Percentiles rank a stretch among this genome's conserved stretches.
phyloP scores from a whole-genome alignment of 495 filamentous ascomycete species.

The Talaromyces trachyspermus region DNA sequence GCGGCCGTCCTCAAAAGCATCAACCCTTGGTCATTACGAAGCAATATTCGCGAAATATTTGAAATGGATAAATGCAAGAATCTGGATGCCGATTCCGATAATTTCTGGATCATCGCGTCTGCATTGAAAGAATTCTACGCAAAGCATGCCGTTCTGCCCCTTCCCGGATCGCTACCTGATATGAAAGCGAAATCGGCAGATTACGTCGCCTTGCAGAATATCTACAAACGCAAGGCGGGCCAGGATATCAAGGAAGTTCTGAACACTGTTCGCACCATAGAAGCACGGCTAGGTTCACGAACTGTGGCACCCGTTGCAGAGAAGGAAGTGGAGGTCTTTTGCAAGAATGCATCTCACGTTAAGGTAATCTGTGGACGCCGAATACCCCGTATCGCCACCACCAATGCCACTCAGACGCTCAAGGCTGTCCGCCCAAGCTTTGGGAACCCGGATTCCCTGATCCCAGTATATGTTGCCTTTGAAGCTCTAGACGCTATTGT shows the following conservation, averaged over 20 bases:
- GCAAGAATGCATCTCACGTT: slow-evolving; percentile 91
- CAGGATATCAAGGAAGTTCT: slow-evolving; percentile 73
- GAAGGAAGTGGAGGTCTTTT: slow-evolving; percentile 84
- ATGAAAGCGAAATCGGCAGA: slow-evolving; percentile 96
- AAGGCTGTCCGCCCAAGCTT: slow-evolving; percentile 28
- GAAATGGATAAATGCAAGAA: slow-evolving; percentile 52
- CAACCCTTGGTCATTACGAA: slow-evolving; percentile 55
- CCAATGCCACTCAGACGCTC: slow-evolving; percentile 19
- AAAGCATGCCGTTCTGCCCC: slow-evolving; percentile 62
- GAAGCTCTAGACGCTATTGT: slow-evolving; percentile 53
- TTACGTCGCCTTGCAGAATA: slow-evolving; percentile 85
- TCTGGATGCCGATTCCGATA: slow-evolving; percentile 31
- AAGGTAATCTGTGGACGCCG: slow-evolving; percentile 68
- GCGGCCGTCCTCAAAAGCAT: slow-evolving; percentile 82
- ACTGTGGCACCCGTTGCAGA: slow-evolving; percentile 50
- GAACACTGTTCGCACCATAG: slow-evolving; percentile 54
- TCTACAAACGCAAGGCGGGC: slow-evolving; percentile 87
- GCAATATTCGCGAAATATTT: slow-evolving; percentile 69
- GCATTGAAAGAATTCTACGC: slow-evolving; percentile 71
- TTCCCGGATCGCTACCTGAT: slow-evolving; percentile 85
- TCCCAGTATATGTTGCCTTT: slow-evolving; percentile 72
- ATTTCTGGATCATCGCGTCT: slow-evolving; percentile 87
- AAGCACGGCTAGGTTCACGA: slow-evolving; percentile 40
- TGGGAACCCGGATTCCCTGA: slow-evolving; percentile 48
- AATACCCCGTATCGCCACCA: slow-evolving; percentile 40